Conservation (phyloP, 805 yeast genomes). For the Pichia membranifaciens region DNA sequence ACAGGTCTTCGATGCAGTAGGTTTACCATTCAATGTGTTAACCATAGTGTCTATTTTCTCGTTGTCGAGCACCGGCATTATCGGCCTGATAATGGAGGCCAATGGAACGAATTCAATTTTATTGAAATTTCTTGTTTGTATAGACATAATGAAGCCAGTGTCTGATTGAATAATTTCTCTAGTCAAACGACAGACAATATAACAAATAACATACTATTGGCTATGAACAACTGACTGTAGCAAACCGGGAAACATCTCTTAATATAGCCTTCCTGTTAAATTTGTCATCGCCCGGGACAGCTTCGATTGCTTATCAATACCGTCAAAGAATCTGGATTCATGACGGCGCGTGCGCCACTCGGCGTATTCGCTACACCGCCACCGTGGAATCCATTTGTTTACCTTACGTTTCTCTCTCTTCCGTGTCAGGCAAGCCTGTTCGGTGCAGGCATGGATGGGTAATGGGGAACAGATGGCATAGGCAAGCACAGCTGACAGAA, state of each 20-base stretch:
- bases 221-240: no score
- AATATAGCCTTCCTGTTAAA: not conserved
- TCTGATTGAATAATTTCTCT: not conserved
- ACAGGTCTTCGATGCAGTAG: conserved; percentile 59
- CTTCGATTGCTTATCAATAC: conserved; percentile 1
- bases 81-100: conserved; percentile 66
- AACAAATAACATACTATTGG: no score
- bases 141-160: conserved; percentile 49
- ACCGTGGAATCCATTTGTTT: not conserved
- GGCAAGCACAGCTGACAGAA: no score
- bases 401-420: conserved; percentile 21
- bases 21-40: conserved; percentile 57
- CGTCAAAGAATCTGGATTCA: conserved; percentile 1
- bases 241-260: no score
- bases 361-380: not conserved
- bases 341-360: not conserved
- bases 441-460: no score
- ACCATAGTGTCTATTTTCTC: conserved; percentile 76
- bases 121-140: conserved; percentile 54
- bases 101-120: conserved; percentile 59
- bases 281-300: conserved; percentile 4
- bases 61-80: conserved; percentile 75
- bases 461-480: no score
- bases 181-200: no score
- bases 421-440: no score